Evolutionary conservation across 164 flowering plant species (phyloP).

Genomic region (Taxillus chinensis): DNA sequence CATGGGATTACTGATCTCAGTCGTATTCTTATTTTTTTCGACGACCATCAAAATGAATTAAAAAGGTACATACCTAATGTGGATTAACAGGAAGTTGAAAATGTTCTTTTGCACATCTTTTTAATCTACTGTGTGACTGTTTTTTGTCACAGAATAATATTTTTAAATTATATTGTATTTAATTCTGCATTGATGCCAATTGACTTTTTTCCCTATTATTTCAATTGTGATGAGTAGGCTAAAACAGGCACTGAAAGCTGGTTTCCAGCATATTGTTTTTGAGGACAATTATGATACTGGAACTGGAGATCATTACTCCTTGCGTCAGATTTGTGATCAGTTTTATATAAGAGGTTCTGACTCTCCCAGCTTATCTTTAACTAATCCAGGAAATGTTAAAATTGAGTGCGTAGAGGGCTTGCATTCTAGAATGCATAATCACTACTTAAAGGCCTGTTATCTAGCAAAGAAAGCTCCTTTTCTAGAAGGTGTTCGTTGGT

Average conservation of each 20-base stretch:
- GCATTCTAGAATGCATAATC: neutral
- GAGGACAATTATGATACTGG: slow-evolving; percentile 99
- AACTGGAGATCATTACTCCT: slow-evolving; percentile 93
- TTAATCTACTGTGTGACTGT: too few relatives aligned
- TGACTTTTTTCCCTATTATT: slow-evolving; percentile 1
- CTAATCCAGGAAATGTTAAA: neutral
- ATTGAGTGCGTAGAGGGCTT: neutral
- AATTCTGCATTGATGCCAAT: too few relatives aligned
- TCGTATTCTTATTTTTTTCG: slow-evolving; percentile 78
- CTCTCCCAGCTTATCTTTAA: neutral
- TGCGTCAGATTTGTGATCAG: slow-evolving; percentile 97
- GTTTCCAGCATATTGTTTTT: slow-evolving; percentile 80
- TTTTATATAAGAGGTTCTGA: slow-evolving; percentile 71
- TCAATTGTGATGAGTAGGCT: slow-evolving; percentile 32
- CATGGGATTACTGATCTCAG: slow-evolving; percentile 65
- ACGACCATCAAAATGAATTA: slow-evolving; percentile 93
- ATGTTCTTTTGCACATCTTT: too few relatives aligned
- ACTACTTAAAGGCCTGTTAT: neutral
- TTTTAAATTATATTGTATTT: too few relatives aligned
- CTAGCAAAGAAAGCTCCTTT: neutral
- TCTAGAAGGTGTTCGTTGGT: neutral
- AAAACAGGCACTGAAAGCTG: slow-evolving; percentile 89
- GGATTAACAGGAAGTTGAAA: too few relatives aligned
- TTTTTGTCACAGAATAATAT: too few relatives aligned
- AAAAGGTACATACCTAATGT: slow-evolving; percentile 45